phyloP scores from a whole-genome alignment of 2,329 filamentous ascomycete genomes.

The Curvularia lunata region DNA sequence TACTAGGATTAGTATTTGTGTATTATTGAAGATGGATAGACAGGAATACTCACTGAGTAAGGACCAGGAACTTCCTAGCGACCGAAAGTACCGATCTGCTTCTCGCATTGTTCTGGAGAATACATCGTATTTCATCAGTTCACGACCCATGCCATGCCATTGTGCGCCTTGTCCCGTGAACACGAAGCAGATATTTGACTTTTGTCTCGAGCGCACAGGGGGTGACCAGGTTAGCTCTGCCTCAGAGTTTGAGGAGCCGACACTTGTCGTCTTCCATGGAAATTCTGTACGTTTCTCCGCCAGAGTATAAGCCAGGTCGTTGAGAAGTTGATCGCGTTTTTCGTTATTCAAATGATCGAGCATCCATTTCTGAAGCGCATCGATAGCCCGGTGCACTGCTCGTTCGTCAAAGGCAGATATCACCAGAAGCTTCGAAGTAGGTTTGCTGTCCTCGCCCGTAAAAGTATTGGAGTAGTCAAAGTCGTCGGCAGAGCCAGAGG shows the following conservation, averaged over 20 bases:
- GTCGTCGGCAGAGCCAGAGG: neutral
- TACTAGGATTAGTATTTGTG: neutral
- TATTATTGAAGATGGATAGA: neutral
- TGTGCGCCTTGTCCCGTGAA: slow-evolving; percentile 46
- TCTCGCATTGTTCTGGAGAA: slow-evolving; percentile 21
- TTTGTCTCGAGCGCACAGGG: slow-evolving; percentile 5
- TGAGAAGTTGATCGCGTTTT: slow-evolving; percentile 1
- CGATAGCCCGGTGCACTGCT: slow-evolving; percentile 5
- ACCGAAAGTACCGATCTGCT: slow-evolving; percentile 18
- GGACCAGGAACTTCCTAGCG: slow-evolving; percentile 23
- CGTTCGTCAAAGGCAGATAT: slow-evolving; percentile 19
- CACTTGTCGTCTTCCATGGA: slow-evolving; percentile 16
- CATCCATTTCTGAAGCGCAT: slow-evolving; percentile 9
- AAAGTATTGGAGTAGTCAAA: neutral
- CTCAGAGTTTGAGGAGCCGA: neutral
- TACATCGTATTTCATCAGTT: slow-evolving; percentile 21
- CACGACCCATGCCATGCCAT: slow-evolving; percentile 33
- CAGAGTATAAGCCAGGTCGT: slow-evolving; percentile 20
- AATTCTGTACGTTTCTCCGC: slow-evolving; percentile 14
- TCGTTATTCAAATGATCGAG: neutral
- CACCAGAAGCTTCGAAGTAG: slow-evolving; percentile 3
- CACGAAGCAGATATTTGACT: slow-evolving; percentile 16
- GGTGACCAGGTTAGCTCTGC: slow-evolving; percentile 6
- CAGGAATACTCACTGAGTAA: slow-evolving; percentile 6
- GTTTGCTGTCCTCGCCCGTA: neutral